A percentile compares a stretch with the other conserved stretches of the same genome.
Conservation (phyloP, 768 basidiomycete genomes). For the Gyrodon lividus region DNA sequence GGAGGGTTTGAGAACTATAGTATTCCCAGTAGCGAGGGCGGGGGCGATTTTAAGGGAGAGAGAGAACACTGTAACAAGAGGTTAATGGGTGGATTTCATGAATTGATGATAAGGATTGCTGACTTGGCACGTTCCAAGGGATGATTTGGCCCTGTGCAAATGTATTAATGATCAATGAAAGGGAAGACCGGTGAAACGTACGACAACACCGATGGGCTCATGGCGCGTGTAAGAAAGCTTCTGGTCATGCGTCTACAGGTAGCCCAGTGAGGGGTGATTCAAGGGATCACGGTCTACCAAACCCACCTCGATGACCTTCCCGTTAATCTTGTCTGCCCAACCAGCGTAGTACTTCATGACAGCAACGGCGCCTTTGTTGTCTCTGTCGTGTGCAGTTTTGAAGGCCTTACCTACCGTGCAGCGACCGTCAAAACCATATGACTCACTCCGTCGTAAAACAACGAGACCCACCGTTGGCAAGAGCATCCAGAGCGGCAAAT, state of each 20-base stretch:
- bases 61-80: background rate
- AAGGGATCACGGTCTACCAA: background rate
- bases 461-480: slow-evolving; percentile 55
- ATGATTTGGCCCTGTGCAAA: slow-evolving; percentile 46
- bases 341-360: slow-evolving; percentile 76
- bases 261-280: background rate
- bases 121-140: slow-evolving; percentile 64
- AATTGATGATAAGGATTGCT: background rate
- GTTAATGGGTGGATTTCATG: too few species aligned
- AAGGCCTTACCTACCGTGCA: too few species aligned
- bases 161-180: background rate
- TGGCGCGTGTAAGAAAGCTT: slow-evolving; percentile 69
- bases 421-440: too few species aligned
- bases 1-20: slow-evolving; percentile 73
- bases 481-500: slow-evolving; percentile 64
- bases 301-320: slow-evolving; percentile 18
- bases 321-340: slow-evolving; percentile 80
- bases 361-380: slow-evolving; percentile 37
- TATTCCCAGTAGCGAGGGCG: slow-evolving; percentile 70
- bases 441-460: background rate
- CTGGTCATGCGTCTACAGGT: slow-evolving; percentile 43
- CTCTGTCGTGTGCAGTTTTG: too few species aligned
- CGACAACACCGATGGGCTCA: slow-evolving; percentile 50
- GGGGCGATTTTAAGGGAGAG: slow-evolving; percentile 53
- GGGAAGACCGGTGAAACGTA: slow-evolving; percentile 33